phyloP scores from a whole-genome alignment of 2,329 filamentous ascomycete species.

The Fusarium chuoi region DNA sequence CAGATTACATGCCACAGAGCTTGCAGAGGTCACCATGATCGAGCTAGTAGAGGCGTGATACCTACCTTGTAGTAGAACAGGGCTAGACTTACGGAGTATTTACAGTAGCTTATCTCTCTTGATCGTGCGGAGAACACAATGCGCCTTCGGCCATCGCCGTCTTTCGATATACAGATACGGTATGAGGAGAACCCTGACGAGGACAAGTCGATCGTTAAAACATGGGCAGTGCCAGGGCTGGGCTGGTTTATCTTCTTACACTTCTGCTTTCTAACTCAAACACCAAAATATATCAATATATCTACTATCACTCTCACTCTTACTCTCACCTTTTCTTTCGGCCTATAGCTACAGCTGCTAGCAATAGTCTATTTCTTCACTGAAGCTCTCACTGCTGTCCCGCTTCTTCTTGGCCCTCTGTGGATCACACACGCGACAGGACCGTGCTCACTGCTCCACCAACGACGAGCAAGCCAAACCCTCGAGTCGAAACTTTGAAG shows the following conservation, averaged over 20 bases:
- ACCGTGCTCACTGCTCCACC: slow-evolving; percentile 40
- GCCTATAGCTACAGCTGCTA: not conserved
- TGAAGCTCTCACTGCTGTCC: slow-evolving; percentile 26
- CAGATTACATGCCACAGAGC: slow-evolving; percentile 5
- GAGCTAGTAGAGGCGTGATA: slow-evolving; percentile 38
- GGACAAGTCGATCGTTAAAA: slow-evolving; percentile 34
- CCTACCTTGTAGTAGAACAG: slow-evolving; percentile 31
- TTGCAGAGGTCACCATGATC: slow-evolving; percentile 19
- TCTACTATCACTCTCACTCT: not conserved
- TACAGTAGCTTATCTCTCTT: slow-evolving; percentile 40
- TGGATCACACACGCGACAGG: slow-evolving; percentile 40
- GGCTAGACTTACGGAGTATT: slow-evolving; percentile 10
- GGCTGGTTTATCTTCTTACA: slow-evolving; percentile 16
- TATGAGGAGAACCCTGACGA: slow-evolving; percentile 36
- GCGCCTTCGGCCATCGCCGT: slow-evolving; percentile 26
- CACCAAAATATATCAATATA: not conserved
- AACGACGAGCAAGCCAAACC: slow-evolving; percentile 34
- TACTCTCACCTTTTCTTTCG: not conserved
- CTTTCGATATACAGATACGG: slow-evolving; percentile 32
- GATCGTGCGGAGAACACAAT: slow-evolving; percentile 35
- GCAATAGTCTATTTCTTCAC: slow-evolving; percentile 5
- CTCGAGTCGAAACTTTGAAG: slow-evolving; percentile 32
- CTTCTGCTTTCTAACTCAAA: not conserved
- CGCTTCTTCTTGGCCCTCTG: slow-evolving; percentile 30
- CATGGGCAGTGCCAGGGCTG: slow-evolving; percentile 21